Evolutionary conservation across 208 protist species (phyloP).

Genomic region (Trypanosoma platydactyli): DNA sequence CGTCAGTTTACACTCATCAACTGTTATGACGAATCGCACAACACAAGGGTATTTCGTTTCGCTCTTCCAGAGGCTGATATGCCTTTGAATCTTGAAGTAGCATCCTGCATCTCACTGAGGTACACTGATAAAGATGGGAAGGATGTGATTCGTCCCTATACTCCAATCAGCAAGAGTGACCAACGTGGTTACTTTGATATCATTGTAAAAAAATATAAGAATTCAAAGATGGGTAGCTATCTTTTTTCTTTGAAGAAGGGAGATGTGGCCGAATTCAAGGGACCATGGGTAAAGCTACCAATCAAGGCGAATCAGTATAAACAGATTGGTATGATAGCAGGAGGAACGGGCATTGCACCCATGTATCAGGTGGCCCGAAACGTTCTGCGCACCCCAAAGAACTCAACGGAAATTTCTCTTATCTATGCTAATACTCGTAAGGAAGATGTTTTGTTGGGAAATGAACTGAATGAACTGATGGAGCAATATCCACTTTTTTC

Average conservation of each 20-base stretch:
- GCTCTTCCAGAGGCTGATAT: conserved; percentile 80
- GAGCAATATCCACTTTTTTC: conserved; percentile 88
- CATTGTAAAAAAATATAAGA: conserved; percentile 89
- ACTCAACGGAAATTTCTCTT: conserved; percentile 85
- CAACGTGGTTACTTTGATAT: conserved; percentile 91
- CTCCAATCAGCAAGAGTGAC: conserved; percentile 73
- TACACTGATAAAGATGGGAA: conserved; percentile 77
- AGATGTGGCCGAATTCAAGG: conserved; percentile 90
- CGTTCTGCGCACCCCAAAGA: conserved; percentile 72
- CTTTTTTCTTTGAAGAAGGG: conserved; percentile 91
- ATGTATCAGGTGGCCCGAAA: conserved; percentile 93
- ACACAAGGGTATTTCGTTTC: conserved; percentile 89
- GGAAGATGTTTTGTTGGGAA: conserved; percentile 92
- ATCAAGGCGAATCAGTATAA: conserved; percentile 90
- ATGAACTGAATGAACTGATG: conserved; percentile 91
- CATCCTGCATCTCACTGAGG: conserved; percentile 74
- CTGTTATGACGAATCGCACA: conserved; percentile 83
- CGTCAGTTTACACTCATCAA: conserved; percentile 76
- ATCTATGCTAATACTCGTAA: conserved; percentile 91
- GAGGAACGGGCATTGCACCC: conserved; percentile 93
- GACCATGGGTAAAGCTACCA: conserved; percentile 88
- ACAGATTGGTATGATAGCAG: conserved; percentile 92
- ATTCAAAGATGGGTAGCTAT: conserved; percentile 89
- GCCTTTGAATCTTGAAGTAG: conserved; percentile 77
- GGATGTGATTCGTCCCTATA: conserved; percentile 87